Evolutionary conservation across 2,329 filamentous ascomycete genomes (phyloP), one percentile per base, ranked within the genome.

Genomic region (Madurella fahalii): DNA sequence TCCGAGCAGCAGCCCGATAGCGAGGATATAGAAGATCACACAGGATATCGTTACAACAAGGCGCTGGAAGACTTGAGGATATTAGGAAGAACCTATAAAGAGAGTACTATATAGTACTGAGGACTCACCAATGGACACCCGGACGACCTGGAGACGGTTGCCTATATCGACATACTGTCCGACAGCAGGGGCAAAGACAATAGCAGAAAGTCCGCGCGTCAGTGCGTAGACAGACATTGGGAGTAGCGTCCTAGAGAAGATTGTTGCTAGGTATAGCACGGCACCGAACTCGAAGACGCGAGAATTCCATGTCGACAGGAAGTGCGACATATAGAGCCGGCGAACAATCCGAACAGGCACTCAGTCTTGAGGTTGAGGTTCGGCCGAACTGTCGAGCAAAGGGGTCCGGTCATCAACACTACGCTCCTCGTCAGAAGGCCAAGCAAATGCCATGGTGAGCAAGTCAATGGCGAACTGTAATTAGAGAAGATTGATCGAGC

Each of bases 141-240:
- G 70, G 34, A 84, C 74, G 0, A 79, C 74, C 1, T 63, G 63
- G 2, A 85, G 69, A 0, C 82, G 74, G 53, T 81, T 67, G 7
- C 72, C 74, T 0, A 58, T 69, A 66, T 90, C 86, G 39, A 90
- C 80, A 37, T 74, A 74, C 1, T 66, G 64, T 2, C 86, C 87
- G 8, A 89, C 67, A 47, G 72, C 72, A 9, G 81, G 78, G 0
- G 84, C 79, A 8, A 88, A 70, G 0, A 82, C 32, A 4, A 85
- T 78, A 0, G 83, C 83, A 0, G 82, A 73, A 0, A 76, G 69
- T 3, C 80, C 76, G 17, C 87, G 79, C 4, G 77, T 72, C 9
- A 90, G 69, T 0, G 86, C 86, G 64, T 90, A 90, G 18, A 85
- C 70, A 0, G 86, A 89, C 51, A 85, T 77, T 31, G 82, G 85